phyloP scores from a whole-genome alignment of 2,329 filamentous ascomycete species.

The Cladophialophora psammophila region DNA sequence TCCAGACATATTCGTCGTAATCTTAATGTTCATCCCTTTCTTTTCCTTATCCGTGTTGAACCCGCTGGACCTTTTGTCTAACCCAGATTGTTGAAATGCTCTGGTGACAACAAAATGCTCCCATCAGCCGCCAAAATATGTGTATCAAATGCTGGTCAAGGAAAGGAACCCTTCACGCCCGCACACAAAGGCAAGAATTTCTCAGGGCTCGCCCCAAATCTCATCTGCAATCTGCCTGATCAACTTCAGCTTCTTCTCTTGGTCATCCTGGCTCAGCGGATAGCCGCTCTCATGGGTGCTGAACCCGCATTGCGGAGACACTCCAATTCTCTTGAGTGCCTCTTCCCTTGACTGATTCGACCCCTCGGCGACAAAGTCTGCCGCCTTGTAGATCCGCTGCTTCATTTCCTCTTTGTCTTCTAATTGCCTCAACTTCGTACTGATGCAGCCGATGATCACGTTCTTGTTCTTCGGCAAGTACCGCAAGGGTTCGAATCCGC shows the following conservation, averaged over 20 bases:
- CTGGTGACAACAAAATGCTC: conserved; percentile 25
- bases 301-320: conserved; percentile 73
- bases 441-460: conserved; percentile 66
- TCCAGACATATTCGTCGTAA: neutral
- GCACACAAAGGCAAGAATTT: neutral
- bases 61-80: conserved; percentile 23
- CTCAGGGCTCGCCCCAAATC: conserved; percentile 65
- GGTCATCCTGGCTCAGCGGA: conserved; percentile 68
- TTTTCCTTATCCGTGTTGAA: conserved; percentile 18
- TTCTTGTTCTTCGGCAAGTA: conserved; percentile 64
- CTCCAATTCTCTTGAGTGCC: conserved; percentile 67
- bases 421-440: conserved; percentile 64
- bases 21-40: conserved; percentile 1
- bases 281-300: conserved; percentile 74
- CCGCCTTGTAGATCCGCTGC: conserved; percentile 62
- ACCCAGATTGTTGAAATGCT: conserved; percentile 31
- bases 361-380: conserved; percentile 70
- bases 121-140: neutral
- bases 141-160: neutral
- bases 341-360: conserved; percentile 67
- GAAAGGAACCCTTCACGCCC: neutral
- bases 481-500: conserved; percentile 67
- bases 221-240: conserved; percentile 72
- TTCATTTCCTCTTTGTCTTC: conserved; percentile 67
- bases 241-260: conserved; percentile 71